phyloP scores from a whole-genome alignment of 331 rosid genomes.

The Quercus lobata region DNA sequence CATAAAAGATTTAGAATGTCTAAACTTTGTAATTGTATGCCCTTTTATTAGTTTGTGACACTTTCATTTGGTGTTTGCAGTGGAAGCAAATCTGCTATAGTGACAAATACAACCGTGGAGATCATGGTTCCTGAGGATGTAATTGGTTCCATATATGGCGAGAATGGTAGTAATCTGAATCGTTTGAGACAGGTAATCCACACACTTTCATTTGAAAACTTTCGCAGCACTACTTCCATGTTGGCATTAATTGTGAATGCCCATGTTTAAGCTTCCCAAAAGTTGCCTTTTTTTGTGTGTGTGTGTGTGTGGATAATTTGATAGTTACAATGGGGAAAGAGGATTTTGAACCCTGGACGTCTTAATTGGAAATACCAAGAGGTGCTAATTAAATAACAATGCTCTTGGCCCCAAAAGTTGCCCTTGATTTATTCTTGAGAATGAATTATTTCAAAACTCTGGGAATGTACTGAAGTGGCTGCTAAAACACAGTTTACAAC shows the following conservation, averaged over 20 bases:
- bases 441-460: background rate
- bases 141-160: constrained; percentile 81
- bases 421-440: background rate
- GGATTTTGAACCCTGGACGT: no score
- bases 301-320: no score
- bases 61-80: constrained; percentile 36
- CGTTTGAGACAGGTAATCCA: constrained; percentile 82
- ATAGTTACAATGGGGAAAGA: no score
- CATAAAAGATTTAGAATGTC: background rate
- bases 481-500: background rate
- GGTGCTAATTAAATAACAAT: no score
- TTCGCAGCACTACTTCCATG: background rate
- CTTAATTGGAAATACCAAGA: no score
- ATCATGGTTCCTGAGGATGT: constrained; percentile 87
- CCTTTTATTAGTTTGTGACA: background rate
- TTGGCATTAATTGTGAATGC: background rate
- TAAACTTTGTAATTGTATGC: background rate
- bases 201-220: background rate
- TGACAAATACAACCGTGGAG: constrained; percentile 90
- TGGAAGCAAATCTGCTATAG: constrained; percentile 86
- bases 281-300: background rate
- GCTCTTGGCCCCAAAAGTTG: background rate
- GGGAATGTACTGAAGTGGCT: background rate
- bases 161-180: constrained; percentile 76
- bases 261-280: background rate